Base-by-base conservation (phyloP, 768 basidiomycete species). In the Mrakia gelida region DNA sequence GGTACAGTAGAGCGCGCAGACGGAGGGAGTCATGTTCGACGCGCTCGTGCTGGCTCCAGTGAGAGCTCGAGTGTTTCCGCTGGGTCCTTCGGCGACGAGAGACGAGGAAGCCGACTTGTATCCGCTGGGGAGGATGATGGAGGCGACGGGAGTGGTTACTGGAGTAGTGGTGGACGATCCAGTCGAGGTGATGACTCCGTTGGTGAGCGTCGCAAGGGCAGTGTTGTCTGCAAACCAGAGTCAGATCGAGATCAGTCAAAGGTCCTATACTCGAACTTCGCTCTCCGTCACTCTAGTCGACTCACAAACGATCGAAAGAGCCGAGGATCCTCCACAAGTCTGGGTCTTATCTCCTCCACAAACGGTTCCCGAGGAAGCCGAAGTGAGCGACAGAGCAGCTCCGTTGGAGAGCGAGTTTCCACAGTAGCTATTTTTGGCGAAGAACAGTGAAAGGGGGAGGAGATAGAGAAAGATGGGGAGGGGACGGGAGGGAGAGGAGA, bases 1-100 rank as follows among this genome's bases (percentile, higher is more conserved):
- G 7, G 78, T 32, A 65, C 82, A 82, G 81, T 73, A 82, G 26
- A 79, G 15, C 26, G 80, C 68, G 65, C 83, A 83, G 34, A 49
- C 54, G 38, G 63, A 68, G 59, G 79, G 63, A 23, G 83, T 83
- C 82, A 82, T 83, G 45, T 45, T 45, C 54, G 52, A 62, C 18
- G 68, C n/a, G 10, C 74, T 71, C 41, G 77, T 79, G n/a, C 80
- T 80, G 10, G 81, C 81, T 1, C 79, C 68, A 43, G 79, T 75
- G 18, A 83, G 79, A 49, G 82, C 82, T 54, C 83, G 79, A 52
- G 49, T 21, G 49, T 52, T 52, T 30, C 77, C 75, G 8, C 8
- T 41, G 67, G 73, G 41, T 32, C 73, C 73, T 49, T 74, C 73
- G 41, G 28, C 49, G 28, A 38, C 23, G 32, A 34, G 26, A n/a